These are phyloP conservation scores for Penicillium manginii DNA, from an alignment of 495 filamentous ascomycete species.

Conservation along the genomic window DNA sequence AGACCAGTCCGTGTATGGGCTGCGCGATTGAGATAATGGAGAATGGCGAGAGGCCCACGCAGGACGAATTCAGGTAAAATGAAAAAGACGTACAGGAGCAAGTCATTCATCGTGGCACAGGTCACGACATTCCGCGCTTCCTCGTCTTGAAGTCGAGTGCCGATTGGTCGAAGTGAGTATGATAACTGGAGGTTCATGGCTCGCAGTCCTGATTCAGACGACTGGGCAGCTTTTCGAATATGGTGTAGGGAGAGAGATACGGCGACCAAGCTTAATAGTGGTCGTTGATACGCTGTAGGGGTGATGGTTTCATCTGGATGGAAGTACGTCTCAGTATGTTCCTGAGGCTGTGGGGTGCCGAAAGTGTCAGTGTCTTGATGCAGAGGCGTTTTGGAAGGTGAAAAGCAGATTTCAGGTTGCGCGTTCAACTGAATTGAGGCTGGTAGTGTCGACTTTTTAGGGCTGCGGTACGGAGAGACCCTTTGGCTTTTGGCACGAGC, in stretches of 20 bases:
- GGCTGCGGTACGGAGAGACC: slow-evolving; percentile 15
- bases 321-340: not conserved
- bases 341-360: not conserved
- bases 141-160: slow-evolving; percentile 3
- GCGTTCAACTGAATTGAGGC: not conserved
- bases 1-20: slow-evolving; percentile 12
- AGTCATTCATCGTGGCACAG: slow-evolving; percentile 8
- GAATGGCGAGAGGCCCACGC: slow-evolving; percentile 4
- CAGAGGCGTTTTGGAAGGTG: slow-evolving; percentile 1
- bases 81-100: slow-evolving; percentile 20
- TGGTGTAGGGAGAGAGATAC: slow-evolving; percentile 23
- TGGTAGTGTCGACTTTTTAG: not conserved
- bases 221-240: slow-evolving; percentile 4
- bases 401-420: slow-evolving; percentile 9
- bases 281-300: not conserved
- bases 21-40: slow-evolving; percentile 9
- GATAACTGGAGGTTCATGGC: slow-evolving; percentile 1
- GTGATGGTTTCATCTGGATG: not conserved
- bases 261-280: slow-evolving; percentile 9
- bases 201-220: not conserved
- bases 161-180: not conserved
- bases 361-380: not conserved
- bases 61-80: slow-evolving; percentile 20
- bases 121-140: not conserved
- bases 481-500: slow-evolving; percentile 9